Conservation (phyloP, 306 rosid genomes). For the Begonia loranthoides region DNA sequence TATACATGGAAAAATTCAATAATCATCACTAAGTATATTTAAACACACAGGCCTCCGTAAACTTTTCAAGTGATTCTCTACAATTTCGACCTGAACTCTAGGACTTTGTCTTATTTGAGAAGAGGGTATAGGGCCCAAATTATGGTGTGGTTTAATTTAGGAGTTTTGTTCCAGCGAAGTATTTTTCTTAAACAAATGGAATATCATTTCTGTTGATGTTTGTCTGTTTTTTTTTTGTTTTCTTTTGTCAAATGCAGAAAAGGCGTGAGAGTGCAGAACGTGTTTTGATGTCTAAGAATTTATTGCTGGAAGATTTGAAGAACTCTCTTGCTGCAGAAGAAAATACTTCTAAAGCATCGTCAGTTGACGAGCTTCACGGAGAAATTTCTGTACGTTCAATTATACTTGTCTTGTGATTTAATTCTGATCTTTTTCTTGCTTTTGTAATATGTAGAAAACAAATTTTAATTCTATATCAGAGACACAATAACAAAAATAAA, state of each 20-base stretch:
- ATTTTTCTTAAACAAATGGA: too few relatives aligned
- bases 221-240: not conserved
- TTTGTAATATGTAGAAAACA: not conserved
- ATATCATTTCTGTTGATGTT: too few relatives aligned
- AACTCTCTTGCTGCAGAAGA: constrained; percentile 32
- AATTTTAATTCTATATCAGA: not conserved
- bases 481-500: not conserved
- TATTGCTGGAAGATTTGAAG: constrained; percentile 35
- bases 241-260: constrained; percentile 32
- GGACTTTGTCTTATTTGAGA: too few relatives aligned
- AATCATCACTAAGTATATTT: too few relatives aligned
- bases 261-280: constrained; percentile 25
- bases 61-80: too few relatives aligned
- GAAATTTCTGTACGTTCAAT: constrained; percentile 59
- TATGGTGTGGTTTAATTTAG: too few relatives aligned
- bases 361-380: constrained; percentile 52
- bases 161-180: too few relatives aligned
- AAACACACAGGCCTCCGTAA: too few relatives aligned
- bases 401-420: constrained; percentile 2
- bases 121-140: too few relatives aligned
- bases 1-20: too few relatives aligned
- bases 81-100: too few relatives aligned
- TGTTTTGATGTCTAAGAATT: constrained; percentile 27
- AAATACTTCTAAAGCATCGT: constrained; percentile 35
- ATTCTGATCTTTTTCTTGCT: constrained; percentile 5